Evolutionary conservation across 495 filamentous ascomycete species (phyloP), one percentile per base, ranked within the genome.

Genomic region (Penicillium arizonense): DNA sequence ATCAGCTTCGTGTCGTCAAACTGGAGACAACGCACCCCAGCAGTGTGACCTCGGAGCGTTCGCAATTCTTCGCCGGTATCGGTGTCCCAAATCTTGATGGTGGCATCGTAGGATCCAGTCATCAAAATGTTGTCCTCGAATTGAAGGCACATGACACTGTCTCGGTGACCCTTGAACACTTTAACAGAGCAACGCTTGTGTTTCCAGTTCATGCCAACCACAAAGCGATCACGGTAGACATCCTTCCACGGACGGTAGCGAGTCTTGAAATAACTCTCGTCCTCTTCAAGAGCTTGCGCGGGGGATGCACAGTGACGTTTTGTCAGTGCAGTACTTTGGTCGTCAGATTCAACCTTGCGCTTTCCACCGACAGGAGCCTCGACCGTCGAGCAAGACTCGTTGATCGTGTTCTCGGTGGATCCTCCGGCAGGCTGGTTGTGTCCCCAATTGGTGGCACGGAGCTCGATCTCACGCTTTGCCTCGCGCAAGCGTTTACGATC

Each of bases 121-220:
- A 88, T 93, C 18, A 98, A 78, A 47, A 96, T 90, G 47, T 89
- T 87, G 58, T 96, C 91, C 55, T 96, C 90, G 57, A 99, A 95
- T 66, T 99, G 94, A 18, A 99, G 75, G 63, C 91, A 96, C 75
- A 95, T 97, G 20, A 99, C 87, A 13, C 94, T 95, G 62, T 99
- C 96, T 12, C 84, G 85, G 64, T 99, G 94, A 1, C 94, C 95
- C 50, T 83, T 83, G 65, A 99, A 90, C 13, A 86, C 77, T 60
- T 85, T 88, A 53, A 86, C 85, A 0, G 86, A 85, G 73, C 86
- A 97, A 23, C 93, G 83, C 10, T 95, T 91, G 58, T 96, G 88
- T 54, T 96, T 94, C 94, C 94, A 98, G 57, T 97, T 97, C 51
- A 87, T 91, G 23, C 92, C 90, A 36, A 97, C 89, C 54, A 91